These are phyloP conservation scores for Blastocystis sp. DNA, from an alignment of 352 stramenopile species.

Conservation along the genomic window DNA sequence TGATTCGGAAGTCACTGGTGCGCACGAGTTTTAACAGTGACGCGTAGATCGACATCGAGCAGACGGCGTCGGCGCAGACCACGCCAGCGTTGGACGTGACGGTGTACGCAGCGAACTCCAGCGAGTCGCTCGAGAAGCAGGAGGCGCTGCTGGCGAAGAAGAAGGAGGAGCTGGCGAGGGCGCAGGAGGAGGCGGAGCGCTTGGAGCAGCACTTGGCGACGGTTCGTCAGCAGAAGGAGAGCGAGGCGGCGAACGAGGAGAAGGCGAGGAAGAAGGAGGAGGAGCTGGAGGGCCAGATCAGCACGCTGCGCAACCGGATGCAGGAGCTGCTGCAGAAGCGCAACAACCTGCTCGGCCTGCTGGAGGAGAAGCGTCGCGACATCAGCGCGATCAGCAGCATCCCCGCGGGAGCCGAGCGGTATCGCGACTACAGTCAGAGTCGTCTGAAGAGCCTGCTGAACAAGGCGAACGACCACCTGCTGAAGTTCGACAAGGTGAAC, in stretches of 20 bases:
- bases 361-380: slow-evolving; percentile 91
- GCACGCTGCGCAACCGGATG: slow-evolving; percentile 81
- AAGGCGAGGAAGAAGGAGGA: slow-evolving; percentile 80
- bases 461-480: slow-evolving; percentile 91
- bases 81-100: slow-evolving; percentile 33
- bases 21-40: not conserved
- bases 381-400: slow-evolving; percentile 95
- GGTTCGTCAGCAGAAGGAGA: slow-evolving; percentile 77
- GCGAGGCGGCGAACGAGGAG: slow-evolving; percentile 78
- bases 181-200: slow-evolving; percentile 74
- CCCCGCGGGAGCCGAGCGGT: slow-evolving; percentile 88
- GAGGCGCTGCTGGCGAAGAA: slow-evolving; percentile 77
- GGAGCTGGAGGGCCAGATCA: slow-evolving; percentile 83
- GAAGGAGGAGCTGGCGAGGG: slow-evolving; percentile 76
- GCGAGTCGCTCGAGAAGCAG: slow-evolving; percentile 61
- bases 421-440: slow-evolving; percentile 82
- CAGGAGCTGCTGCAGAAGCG: slow-evolving; percentile 85
- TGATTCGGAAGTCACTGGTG: slow-evolving; percentile 44
- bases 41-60: slow-evolving; percentile 52
- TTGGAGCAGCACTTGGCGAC: slow-evolving; percentile 21
- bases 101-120: not conserved
- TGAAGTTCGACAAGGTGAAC: slow-evolving; percentile 98
- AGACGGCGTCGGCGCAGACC: slow-evolving; percentile 5
- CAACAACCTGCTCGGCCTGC: slow-evolving; percentile 83
- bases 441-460: slow-evolving; percentile 92